Evolutionary conservation across 768 basidiomycete species (phyloP), one percentile per base, ranked within the genome.

Genomic region (Agrocybe praecox): DNA sequence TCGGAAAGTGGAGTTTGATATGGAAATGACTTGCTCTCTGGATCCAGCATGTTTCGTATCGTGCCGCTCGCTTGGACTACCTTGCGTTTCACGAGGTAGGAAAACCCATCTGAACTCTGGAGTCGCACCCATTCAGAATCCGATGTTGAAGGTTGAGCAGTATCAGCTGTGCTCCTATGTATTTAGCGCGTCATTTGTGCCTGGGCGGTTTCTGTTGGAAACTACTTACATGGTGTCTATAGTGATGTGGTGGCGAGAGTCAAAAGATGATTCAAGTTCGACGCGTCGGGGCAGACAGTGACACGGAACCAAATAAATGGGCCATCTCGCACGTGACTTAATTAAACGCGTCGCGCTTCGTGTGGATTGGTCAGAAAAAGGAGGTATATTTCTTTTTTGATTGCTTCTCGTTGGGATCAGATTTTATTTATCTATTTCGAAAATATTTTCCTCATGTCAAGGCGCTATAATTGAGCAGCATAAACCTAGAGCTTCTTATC

Each of bases 41-140:
- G 79, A 67, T 88, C 90, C 60, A 96, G 73, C 85, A 90, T 93
- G 66, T 84, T 87, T 63, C 83, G 83, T 72, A 97, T 84, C 0
- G 90, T 94, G 10, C 89, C 92, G 63, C 94, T 95, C 12, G 81
- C 80, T 52, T 84, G 77, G 14, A 91, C 92, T 15, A 94, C 82
- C 57, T 83, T 90, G 34, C 90, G 82, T 49, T 80, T 82, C 49
- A 96, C 80, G 54, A 96, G 80, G 70, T 89, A 96, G 1, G 87
- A 82, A 69, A 86, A 93, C 0, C 92, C 92, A 61, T 96, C 94
- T 1, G 77, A 79, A 69, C 89, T 92, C 42, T 82, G 82, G 10
- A 94, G 77, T 34, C 88, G 81, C 29, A 94, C 85, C 91, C 91
- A 95, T 54, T 85, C 58, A 21, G 52, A 49, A 47, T 50, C 53